These are phyloP conservation scores for Geum urbanum DNA, from an alignment of 306 rosid genomes.

Conservation along the genomic window DNA sequence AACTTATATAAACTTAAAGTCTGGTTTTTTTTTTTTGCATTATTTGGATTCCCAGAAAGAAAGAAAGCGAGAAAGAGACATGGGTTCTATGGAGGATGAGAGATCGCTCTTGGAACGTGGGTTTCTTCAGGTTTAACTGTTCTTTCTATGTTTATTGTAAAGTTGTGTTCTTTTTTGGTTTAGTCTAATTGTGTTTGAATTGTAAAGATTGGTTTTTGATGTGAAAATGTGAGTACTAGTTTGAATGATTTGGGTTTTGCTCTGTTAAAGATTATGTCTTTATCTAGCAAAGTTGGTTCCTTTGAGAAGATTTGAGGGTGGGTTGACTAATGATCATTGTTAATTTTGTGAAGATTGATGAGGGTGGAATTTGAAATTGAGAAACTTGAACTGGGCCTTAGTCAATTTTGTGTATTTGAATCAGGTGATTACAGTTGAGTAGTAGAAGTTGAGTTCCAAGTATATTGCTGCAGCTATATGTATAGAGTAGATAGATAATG, in stretches of 20 bases:
- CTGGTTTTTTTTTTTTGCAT: not conserved
- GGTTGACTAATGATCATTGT: not conserved
- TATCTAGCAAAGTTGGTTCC: not conserved
- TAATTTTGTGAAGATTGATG: not conserved
- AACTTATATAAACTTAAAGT: too few species aligned
- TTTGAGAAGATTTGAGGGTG: not conserved
- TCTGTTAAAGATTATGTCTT: not conserved
- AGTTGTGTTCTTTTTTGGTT: not conserved
- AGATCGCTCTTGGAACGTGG: constrained; percentile 48
- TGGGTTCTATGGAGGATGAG: constrained; percentile 46
- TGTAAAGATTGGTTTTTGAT: not conserved
- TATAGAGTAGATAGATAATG: not conserved
- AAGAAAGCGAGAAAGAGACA: constrained; percentile 7
- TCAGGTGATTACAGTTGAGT: not conserved
- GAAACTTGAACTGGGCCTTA: constrained; percentile 9
- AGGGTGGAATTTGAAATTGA: not conserved
- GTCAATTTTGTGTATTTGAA: not conserved
- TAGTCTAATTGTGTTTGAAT: not conserved
- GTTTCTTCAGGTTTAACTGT: constrained; percentile 35
- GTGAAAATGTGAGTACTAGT: not conserved
- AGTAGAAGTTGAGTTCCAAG: not conserved
- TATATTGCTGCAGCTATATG: not conserved
- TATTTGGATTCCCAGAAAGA: not conserved
- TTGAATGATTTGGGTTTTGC: not conserved
- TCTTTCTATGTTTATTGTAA: not conserved